phyloP scores from a whole-genome alignment of 352 stramenopile genomes.

The Globisporangium echinulatum region DNA sequence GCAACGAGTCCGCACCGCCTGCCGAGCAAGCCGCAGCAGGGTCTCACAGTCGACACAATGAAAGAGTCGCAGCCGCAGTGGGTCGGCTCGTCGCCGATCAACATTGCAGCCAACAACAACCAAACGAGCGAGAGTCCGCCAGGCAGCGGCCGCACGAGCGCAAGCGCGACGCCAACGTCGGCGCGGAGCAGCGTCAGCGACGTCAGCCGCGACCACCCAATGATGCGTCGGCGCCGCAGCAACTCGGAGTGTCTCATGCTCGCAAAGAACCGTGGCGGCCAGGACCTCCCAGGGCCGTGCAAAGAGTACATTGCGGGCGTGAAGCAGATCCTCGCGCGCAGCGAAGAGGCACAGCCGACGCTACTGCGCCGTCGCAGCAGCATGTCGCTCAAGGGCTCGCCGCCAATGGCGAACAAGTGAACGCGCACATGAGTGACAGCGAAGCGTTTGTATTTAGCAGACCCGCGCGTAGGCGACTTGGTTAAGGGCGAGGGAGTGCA shows the following conservation, averaged over 20 bases:
- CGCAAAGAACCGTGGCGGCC: conserved; percentile 42
- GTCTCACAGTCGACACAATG: conserved; percentile 47
- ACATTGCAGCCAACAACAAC: conserved; percentile 8
- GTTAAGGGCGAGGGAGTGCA: too few species aligned
- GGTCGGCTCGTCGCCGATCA: conserved; percentile 5
- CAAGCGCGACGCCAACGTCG: conserved; percentile 25
- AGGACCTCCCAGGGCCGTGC: conserved; percentile 62
- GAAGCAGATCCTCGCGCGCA: conserved; percentile 79
- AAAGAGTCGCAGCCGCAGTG: conserved; percentile 25
- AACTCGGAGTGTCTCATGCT: conserved; percentile 81
- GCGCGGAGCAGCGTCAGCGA: conserved; percentile 10
- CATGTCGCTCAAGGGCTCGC: conserved; percentile 45
- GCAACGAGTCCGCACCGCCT: conserved; percentile 9
- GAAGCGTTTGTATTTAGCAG: background rate
- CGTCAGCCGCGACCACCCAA: conserved; percentile 18
- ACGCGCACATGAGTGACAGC: background rate
- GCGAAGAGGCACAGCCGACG: conserved; percentile 34
- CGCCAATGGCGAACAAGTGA: conserved; percentile 21
- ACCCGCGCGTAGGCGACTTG: background rate
- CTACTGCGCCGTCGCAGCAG: conserved; percentile 54
- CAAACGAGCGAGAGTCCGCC: conserved; percentile 5
- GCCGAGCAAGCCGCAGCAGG: conserved; percentile 14
- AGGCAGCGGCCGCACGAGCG: conserved; percentile 9
- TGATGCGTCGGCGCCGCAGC: conserved; percentile 51
- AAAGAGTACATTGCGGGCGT: conserved; percentile 83